Base-by-base conservation (phyloP, 768 basidiomycete genomes). In the Tulasnella sp. region DNA sequence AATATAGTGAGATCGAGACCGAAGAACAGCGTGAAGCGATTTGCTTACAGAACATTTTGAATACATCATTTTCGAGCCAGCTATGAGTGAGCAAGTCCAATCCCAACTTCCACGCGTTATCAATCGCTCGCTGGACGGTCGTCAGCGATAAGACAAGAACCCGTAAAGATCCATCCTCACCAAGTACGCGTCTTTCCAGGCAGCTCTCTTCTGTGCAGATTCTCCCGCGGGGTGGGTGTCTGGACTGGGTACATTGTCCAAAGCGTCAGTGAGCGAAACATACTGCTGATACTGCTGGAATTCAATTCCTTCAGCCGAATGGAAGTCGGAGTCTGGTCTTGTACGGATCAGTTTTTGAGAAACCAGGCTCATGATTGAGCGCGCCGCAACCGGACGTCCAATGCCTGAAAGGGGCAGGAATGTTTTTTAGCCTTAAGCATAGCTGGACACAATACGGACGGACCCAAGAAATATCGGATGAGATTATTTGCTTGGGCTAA, bases 401-500 rank as follows among this genome's bases (percentile, higher is more conserved):
- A 70, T 70, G 69, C 69, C 69, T 70, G 67, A 14, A 22, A 34
- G 15, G 22, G 72, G 29, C 11, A 67, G 49, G 22, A 22, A 49
- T 14, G 15, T 49, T 49, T n/a, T 19, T 49, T n/a, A 49, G 49
- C 22, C 49, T 49, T 49, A 22, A n/a, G 9, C 22, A 6, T n/a
- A 9, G 8, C 22, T n/a, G 2, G 49, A 11, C 49, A 49, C 22
- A 3, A 15, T 64, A 1, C 3, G 45, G 11, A 82, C 89, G 38
- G 81, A 96, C 96, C 90, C 31, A 99, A 87, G 85, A 97, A 93
- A 81, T 94, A 95, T 19, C 96, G 90, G 76, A 95, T 81, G 77
- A 97, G 92, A 52, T 92, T 91, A 76, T 96, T 96, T 0, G 93
- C 90, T 80, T 96, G 93, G 80, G 92, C 89, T 11, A 98, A 84